A percentile compares a stretch with the other conserved stretches of the same genome.
These are phyloP conservation scores for Amesomyces nigricolor DNA, from an alignment of 2,329 filamentous ascomycete genomes.

Conservation along the genomic window DNA sequence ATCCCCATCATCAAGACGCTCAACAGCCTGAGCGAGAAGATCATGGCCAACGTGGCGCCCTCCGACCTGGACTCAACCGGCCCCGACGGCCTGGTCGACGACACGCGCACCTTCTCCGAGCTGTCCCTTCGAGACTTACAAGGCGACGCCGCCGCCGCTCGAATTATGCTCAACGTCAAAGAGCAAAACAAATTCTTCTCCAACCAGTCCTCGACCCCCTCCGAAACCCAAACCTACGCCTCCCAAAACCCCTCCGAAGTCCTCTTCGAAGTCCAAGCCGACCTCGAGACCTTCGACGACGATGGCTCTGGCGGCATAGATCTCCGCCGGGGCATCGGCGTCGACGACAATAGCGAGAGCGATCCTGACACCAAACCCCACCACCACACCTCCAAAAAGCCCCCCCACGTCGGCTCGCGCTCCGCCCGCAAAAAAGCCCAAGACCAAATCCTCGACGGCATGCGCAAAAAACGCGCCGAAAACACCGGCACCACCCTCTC, in stretches of 20 bases:
- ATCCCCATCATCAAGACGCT: slow-evolving; percentile 84
- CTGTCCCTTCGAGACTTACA: slow-evolving; percentile 75
- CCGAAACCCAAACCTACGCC: slow-evolving; percentile 51
- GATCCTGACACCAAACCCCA: slow-evolving; percentile 50
- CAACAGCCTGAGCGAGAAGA: slow-evolving; percentile 87
- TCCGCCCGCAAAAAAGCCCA: slow-evolving; percentile 59
- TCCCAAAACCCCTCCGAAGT: slow-evolving; percentile 66
- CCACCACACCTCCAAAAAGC: slow-evolving; percentile 31
- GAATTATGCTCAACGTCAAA: slow-evolving; percentile 79
- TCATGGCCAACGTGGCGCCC: slow-evolving; percentile 81
- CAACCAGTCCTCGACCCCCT: slow-evolving; percentile 38
- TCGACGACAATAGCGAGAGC: slow-evolving; percentile 65
- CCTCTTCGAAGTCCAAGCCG: slow-evolving; percentile 56
- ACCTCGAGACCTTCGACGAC: slow-evolving; percentile 49
- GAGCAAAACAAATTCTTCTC: slow-evolving; percentile 82
- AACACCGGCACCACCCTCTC: slow-evolving; percentile 38
- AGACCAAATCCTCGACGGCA: slow-evolving; percentile 59
- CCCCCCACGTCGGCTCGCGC: slow-evolving; percentile 62
- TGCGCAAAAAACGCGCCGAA: slow-evolving; percentile 56
- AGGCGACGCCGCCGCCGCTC: slow-evolving; percentile 65
- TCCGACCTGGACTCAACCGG: slow-evolving; percentile 64
- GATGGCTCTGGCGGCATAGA: slow-evolving; percentile 49
- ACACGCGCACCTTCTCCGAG: slow-evolving; percentile 68
- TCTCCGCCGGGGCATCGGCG: slow-evolving; percentile 59
- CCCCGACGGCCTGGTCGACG: slow-evolving; percentile 47